Evolutionary conservation across 1,284 basidiomycete genomes (phyloP).

Genomic region (Phlebopus sp.): DNA sequence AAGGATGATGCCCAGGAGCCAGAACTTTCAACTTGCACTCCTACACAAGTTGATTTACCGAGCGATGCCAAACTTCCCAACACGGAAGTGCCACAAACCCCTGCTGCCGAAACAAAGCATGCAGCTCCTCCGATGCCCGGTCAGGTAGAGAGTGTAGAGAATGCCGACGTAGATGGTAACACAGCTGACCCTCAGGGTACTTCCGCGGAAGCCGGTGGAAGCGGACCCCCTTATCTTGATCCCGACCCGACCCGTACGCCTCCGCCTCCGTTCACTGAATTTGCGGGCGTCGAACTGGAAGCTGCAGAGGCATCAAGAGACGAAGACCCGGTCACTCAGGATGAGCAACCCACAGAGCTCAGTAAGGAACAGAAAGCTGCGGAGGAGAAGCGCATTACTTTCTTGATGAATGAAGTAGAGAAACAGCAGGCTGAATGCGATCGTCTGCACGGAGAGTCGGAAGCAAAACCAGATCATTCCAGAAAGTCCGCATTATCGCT

Average conservation of each 20-base stretch:
- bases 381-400: constrained; percentile 26
- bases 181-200: constrained; percentile 1
- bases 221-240: constrained; percentile 8
- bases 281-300: constrained; percentile 10
- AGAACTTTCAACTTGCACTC: constrained; percentile 16
- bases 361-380: constrained; percentile 21
- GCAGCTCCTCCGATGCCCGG: neutral
- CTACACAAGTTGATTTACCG: constrained; percentile 26
- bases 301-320: constrained; percentile 3
- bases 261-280: constrained; percentile 28
- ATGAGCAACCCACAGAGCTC: constrained; percentile 20
- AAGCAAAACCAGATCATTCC: neutral
- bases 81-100: constrained; percentile 3
- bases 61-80: constrained; percentile 15
- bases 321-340: constrained; percentile 19
- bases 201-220: neutral
- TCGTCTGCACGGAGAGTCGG: constrained; percentile 6
- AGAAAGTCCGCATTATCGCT: constrained; percentile 5
- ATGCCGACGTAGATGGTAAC: constrained; percentile 7
- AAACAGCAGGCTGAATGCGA: constrained; percentile 12
- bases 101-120: constrained; percentile 3
- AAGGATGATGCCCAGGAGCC: constrained; percentile 1
- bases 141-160: constrained; percentile 5
- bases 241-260: constrained; percentile 14
- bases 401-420: constrained; percentile 17